A percentile compares a stretch with the other conserved stretches of the same genome.
Evolutionary conservation across 495 filamentous ascomycete genomes (phyloP).

Genomic region (Xylaria longipes): DNA sequence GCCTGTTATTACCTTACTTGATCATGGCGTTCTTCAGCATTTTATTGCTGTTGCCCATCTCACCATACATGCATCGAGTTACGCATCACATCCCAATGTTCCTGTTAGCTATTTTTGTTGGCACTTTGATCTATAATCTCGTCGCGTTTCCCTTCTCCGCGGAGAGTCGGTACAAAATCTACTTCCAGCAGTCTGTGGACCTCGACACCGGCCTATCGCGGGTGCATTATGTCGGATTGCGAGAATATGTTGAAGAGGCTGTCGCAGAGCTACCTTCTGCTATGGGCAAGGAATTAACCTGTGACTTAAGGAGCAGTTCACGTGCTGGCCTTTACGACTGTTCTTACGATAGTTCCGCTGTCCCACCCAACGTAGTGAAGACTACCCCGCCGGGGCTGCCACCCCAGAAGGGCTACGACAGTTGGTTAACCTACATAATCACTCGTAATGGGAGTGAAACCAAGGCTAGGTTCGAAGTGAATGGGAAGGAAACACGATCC

Average conservation of each 20-base stretch:
- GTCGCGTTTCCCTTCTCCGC: conserved; percentile 86
- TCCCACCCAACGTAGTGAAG: conserved; percentile 63
- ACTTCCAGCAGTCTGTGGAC: conserved; percentile 83
- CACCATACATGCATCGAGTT: conserved; percentile 86
- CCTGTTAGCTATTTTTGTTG: conserved; percentile 73
- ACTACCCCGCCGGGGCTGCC: conserved; percentile 49
- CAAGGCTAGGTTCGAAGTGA: conserved; percentile 63
- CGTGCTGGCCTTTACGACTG: conserved; percentile 64
- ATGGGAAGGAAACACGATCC: conserved; percentile 69
- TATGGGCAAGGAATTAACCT: conserved; percentile 63
- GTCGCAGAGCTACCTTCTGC: conserved; percentile 74
- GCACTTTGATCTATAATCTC: conserved; percentile 86
- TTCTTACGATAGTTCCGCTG: conserved; percentile 66
- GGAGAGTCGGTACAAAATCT: conserved; percentile 80
- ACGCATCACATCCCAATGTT: conserved; percentile 82
- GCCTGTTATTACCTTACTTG: conserved; percentile 71
- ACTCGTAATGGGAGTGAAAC: conserved; percentile 47
- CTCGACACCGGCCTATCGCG: conserved; percentile 72
- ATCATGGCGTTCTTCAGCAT: conserved; percentile 69
- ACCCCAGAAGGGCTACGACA: conserved; percentile 51
- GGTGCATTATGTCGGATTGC: conserved; percentile 74
- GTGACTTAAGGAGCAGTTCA: conserved; percentile 43
- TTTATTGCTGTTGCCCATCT: conserved; percentile 76
- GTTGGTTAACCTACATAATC: conserved; percentile 71
- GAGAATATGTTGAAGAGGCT: conserved; percentile 71